Base-by-base conservation (phyloP, 176 grass and related monocot species). In the Alloteropsis semialata region DNA sequence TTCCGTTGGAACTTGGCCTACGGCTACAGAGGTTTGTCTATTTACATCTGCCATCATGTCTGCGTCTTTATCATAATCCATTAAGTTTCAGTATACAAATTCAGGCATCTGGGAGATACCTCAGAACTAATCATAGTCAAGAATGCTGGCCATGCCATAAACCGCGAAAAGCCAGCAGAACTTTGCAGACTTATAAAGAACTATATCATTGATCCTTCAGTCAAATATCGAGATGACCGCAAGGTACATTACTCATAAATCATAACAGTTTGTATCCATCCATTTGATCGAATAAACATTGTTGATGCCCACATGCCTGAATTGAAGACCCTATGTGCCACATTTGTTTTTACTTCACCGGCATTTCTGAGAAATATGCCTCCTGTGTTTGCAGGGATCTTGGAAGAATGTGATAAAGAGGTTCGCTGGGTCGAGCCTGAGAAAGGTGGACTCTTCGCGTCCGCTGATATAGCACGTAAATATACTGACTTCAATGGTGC, bases 91-190 rank as follows among this genome's bases (percentile, higher is more conserved):
- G 5, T 32, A 65, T 77, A 57, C 76, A 68, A 72, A 80, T 88
- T 80, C 90, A 98, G 96, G 54, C 92, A 95, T 88, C 82, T 98
- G 82, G 84, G 85, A 21, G 92, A 98, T 82, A 95, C 86, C 43
- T 92, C 88, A 1, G 86, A 91, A 46, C 69, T 95, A 82, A 50
- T 84, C 13, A 24, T 93, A 6, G 82, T 95, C 61, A 95, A 90
- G 75, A 91, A 98, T 38, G 89, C 87, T 12, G 92, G 96, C 8
- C 92, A 98, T 84, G 96, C 96, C 29, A 90, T 93, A 79, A 98
- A 98, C 76, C 82, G 84, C 25, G 96, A 98, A 80, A 98, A 95
- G 74, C 72, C 90, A 51, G 77, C 66, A 37, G 92, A 95, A 73
- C 74, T 98, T 42, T 95, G 90, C 73, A 62, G 90, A 61, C 65